phyloP scores from a whole-genome alignment of 208 protist genomes.

The Crithidia brevicula region DNA sequence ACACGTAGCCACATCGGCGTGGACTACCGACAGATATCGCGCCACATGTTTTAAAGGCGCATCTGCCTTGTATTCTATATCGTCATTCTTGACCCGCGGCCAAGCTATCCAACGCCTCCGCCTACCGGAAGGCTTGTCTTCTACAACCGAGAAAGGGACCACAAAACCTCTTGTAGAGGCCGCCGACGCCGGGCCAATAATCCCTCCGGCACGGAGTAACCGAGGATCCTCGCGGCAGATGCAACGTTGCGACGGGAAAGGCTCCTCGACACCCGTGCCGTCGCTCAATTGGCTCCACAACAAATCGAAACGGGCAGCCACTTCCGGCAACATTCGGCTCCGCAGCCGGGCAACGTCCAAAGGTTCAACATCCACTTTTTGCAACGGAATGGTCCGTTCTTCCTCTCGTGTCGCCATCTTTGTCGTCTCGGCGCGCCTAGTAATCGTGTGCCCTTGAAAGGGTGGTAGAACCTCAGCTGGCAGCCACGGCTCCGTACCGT shows the following conservation, averaged over 20 bases:
- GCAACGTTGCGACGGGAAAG: not conserved
- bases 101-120: slow-evolving; percentile 1
- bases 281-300: not conserved
- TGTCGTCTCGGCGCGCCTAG: not conserved
- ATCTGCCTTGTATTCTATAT: slow-evolving; percentile 1
- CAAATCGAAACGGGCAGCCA: not conserved
- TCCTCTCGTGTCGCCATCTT: not conserved
- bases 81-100: not conserved
- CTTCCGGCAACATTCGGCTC: not conserved
- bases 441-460: not conserved
- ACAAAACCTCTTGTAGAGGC: slow-evolving; percentile 3
- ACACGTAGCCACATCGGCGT: not conserved
- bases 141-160: slow-evolving; percentile 2
- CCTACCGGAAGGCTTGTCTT: not conserved
- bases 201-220: slow-evolving; percentile 1
- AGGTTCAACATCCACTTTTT: not conserved
- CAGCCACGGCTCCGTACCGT: not conserved
- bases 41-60: not conserved
- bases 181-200: not conserved
- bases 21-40: not conserved
- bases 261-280: not conserved
- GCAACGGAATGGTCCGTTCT: not conserved
- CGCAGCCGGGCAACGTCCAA: not conserved
- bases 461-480: not conserved
- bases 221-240: not conserved